Base-by-base conservation (phyloP, 2,329 filamentous ascomycete species). In the Ilyonectria robusta region DNA sequence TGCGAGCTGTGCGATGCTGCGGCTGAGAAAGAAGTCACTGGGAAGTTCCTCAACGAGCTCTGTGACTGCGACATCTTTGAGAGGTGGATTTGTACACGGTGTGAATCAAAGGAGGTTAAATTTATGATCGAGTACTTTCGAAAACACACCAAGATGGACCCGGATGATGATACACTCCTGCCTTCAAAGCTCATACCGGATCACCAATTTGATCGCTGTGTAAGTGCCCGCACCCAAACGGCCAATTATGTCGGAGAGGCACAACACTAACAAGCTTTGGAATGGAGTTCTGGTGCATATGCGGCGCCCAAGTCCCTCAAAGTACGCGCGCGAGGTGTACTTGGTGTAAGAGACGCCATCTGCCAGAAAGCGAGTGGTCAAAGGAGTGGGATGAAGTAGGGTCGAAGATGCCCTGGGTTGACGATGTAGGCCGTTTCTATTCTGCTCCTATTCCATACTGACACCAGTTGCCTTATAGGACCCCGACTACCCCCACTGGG, bases 1-100 rank as follows among this genome's bases (percentile, higher is more conserved):
- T 73, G 71, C 3, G 47, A 55, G 0, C 10, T 19, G 0, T 73
- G 71, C 6, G 71, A 73, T 19, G 2, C 1, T 0, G 33, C 42
- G 1, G 35, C 13, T 3, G 71, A 73, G 13, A n/a, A 59, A 0
- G 37, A 70, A 6, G 2, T 69, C 0, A 0, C 1, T 0, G 69
- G 58, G 0, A 60, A 44, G 9, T 73, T 70, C 0, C 4, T 70
- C 4, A 62, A 40, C 0, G 67, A 66, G 0, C 19, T 55, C 1
- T 73, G 71, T 0, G 71, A 73, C 13, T 73, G 71, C n/a, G 71
- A 73, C 23, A 1, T 55, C 1, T 72, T 66, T 6, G 59, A 11
- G 1, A 2, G 69, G 6, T 73, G 71, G 71, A 62, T 73, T 0
- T 73, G 71, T 17, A 17, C 62, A 0, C 17, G n/a, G 8, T 72